Percentiles rank a stretch among this genome's conserved stretches.
phyloP scores from a whole-genome alignment of 441 rosid genomes.

The Croton setiger region DNA sequence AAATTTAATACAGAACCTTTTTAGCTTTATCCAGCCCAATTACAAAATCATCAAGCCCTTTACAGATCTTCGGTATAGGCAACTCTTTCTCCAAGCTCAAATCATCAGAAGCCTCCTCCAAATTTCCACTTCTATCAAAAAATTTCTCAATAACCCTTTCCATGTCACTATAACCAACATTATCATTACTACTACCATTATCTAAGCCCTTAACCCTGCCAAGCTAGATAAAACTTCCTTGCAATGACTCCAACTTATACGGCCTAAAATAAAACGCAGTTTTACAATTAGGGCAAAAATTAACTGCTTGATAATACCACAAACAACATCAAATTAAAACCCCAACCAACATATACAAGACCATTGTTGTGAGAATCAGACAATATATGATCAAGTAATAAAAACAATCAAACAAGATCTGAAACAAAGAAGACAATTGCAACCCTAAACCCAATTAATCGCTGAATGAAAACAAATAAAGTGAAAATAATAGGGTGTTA shows the following conservation, averaged over 20 bases:
- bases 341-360: too few relatives aligned
- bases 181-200: neutral
- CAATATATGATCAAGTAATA: too few relatives aligned
- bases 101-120: slow-evolving; percentile 29
- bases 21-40: slow-evolving; percentile 91
- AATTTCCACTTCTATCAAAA: slow-evolving; percentile 26
- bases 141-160: slow-evolving; percentile 19
- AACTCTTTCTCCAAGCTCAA: slow-evolving; percentile 45
- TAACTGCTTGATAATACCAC: slow-evolving; percentile 79
- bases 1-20: slow-evolving; percentile 34
- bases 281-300: slow-evolving; percentile 63
- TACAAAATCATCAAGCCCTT: slow-evolving; percentile 78
- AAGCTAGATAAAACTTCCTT: slow-evolving; percentile 75
- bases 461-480: too few relatives aligned
- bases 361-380: too few relatives aligned
- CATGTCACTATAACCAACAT: slow-evolving; percentile 1
- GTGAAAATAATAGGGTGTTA: too few relatives aligned
- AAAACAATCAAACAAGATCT: too few relatives aligned
- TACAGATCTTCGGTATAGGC: slow-evolving; percentile 85
- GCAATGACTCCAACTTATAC: slow-evolving; percentile 68
- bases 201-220: slow-evolving; percentile 43
- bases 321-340: too few relatives aligned
- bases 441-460: too few relatives aligned
- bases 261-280: slow-evolving; percentile 89
- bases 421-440: too few relatives aligned